Evolutionary conservation across 441 rosid genomes (phyloP), one percentile per base, ranked within the genome.

Genomic region (Populus hybrid): DNA sequence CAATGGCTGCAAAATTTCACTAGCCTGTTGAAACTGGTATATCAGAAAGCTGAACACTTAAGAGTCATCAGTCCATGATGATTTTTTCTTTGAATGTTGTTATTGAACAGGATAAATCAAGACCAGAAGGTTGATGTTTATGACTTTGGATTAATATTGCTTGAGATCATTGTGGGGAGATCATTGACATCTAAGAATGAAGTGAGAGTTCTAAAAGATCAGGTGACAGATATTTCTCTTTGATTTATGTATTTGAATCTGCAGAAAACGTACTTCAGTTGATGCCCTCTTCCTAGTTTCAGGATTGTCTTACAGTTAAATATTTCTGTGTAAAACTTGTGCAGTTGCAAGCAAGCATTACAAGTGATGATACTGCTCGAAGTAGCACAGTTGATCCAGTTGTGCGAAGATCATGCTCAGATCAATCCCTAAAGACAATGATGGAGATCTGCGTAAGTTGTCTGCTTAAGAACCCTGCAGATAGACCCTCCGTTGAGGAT

Each of bases 401-500:
- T n/a, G 85, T 92, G n/a, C 82, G 70, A 67, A 92, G 79, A 64
- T 78, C 83, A 68, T 90, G 92, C 76, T 88, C 95, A n/a, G 94
- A 90, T 67, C 93, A 92, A 81, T 92, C 99, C 26, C 67, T 92
- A 75, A 89, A 88, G 85, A 94, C 99, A 10, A 86, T 86, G 90
- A 88, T 87, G 88, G 98, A 91, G 81, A 86, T 96, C 53, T 90
- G 97, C 46, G 73, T 83, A 53, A 88, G 97, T 81, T 96, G 98
- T 81, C 84, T 96, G 68, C 87, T 79, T 1, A 85, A 86, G 81
- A 85, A 90, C 18, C 90, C 92, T 11, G 75, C 69, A 24, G 92
- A 91, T 11, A 85, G 96, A 66, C 97, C 97, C 35, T 91, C 99
- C 6, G 80, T 96, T 42, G 99, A 96, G 78, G 99, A 96, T 73